Percentiles rank a stretch among this genome's conserved stretches.
Conservation (phyloP, 2,329 filamentous ascomycete genomes). For the Aspergillus sojae region DNA sequence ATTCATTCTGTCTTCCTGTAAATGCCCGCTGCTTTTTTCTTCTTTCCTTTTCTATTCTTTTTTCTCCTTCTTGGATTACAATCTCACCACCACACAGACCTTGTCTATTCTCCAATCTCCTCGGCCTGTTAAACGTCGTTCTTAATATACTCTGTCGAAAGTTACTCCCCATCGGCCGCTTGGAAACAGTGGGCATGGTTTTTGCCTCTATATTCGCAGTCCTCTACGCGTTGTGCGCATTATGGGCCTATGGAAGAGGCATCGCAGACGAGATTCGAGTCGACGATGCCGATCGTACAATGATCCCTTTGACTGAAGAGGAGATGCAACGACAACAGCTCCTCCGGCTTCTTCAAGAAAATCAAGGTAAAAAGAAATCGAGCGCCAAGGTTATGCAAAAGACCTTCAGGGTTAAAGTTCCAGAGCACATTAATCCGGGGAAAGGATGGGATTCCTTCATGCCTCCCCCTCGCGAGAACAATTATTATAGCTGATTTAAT, state of each 20-base stretch:
- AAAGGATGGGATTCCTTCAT: conserved; percentile 27
- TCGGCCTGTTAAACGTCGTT: conserved; percentile 37
- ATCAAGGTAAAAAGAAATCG: conserved; percentile 23
- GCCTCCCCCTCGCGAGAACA: conserved; percentile 10
- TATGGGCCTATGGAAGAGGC: conserved; percentile 28
- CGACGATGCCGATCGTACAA: conserved; percentile 14
- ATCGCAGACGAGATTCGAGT: conserved; percentile 12
- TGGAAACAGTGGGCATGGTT: conserved; percentile 30
- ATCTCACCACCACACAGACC: conserved; percentile 20
- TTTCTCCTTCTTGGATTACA: background rate
- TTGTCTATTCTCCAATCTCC: conserved; percentile 30
- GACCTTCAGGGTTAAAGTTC: conserved; percentile 32
- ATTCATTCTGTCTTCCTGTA: conserved; percentile 37
- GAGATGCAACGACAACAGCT: conserved; percentile 45
- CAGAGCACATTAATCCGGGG: conserved; percentile 22
- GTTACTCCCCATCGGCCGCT: conserved; percentile 28
- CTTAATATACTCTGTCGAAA: conserved; percentile 35
- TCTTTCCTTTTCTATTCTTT: background rate
- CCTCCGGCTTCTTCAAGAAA: conserved; percentile 37
- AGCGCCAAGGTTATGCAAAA: conserved; percentile 24
- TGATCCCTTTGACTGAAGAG: conserved; percentile 35
- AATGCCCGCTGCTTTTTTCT: conserved; percentile 10
- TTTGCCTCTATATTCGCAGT: conserved; percentile 32
- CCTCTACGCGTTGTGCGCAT: conserved; percentile 30
- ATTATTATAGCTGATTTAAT: conserved; percentile 3